Conservation (phyloP, 495 filamentous ascomycete species). For the Aspergillus biplanus region DNA sequence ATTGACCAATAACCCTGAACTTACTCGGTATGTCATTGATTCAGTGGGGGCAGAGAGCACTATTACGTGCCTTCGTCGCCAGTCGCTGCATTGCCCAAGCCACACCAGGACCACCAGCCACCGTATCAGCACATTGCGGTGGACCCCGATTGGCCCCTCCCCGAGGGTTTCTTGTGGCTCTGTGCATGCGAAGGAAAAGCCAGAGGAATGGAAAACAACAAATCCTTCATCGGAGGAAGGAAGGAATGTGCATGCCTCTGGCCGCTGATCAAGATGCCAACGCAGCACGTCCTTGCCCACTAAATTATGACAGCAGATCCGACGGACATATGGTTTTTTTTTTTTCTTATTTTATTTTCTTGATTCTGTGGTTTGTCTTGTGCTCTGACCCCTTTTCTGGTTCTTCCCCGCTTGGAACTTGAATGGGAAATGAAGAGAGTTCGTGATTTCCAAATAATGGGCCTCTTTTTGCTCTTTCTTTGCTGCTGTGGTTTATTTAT, state of each 20-base stretch:
- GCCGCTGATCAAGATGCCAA: not conserved
- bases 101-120: conserved; percentile 3
- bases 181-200: not conserved
- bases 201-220: conserved; percentile 3
- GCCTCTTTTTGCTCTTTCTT: not conserved
- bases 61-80: no score
- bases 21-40: not conserved
- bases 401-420: no score
- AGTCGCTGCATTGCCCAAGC: not conserved
- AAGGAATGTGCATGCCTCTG: not conserved
- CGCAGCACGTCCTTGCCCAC: not conserved
- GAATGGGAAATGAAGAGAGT: not conserved
- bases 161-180: not conserved
- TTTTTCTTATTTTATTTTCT: not conserved
- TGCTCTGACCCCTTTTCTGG: not conserved
- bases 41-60: no score
- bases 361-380: not conserved
- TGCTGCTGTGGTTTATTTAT: not conserved
- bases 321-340: not conserved
- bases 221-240: not conserved
- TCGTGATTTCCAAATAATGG: not conserved
- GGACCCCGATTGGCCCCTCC: not conserved
- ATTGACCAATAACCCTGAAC: not conserved
- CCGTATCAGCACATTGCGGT: not conserved
- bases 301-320: conserved; percentile 3